A percentile compares a stretch with the other conserved stretches of the same genome.
phyloP scores from a whole-genome alignment of 1,139 yeast species.

The Pneumocystis jirovecii region DNA sequence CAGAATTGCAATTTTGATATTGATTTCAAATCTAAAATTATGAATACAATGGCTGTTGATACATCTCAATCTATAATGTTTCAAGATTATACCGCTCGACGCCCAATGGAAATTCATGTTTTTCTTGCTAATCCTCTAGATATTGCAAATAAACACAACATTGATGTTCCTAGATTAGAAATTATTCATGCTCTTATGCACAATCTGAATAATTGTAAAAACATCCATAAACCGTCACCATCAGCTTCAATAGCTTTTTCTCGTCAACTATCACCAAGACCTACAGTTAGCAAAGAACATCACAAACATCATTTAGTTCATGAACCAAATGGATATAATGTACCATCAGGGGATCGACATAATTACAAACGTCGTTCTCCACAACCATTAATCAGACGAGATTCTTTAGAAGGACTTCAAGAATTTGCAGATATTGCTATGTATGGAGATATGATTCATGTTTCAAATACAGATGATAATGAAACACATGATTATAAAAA shows the following conservation, averaged over 20 bases:
- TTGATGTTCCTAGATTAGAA: conserved; percentile 44
- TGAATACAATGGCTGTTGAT: conserved; percentile 7
- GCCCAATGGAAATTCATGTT: conserved; percentile 54
- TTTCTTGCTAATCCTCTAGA: conserved; percentile 58
- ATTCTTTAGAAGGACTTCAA: conserved; percentile 13
- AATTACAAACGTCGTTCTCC: conserved; percentile 2
- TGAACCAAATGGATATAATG: conserved; percentile 2
- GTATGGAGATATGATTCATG: conserved; percentile 9
- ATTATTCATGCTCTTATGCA: conserved; percentile 44
- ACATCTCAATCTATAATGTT: conserved; percentile 45
- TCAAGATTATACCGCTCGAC: conserved; percentile 51
- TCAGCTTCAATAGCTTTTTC: background rate
- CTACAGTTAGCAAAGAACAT: background rate
- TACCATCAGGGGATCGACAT: conserved; percentile 5
- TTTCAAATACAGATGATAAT: background rate
- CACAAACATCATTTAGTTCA: conserved; percentile 1
- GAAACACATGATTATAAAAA: background rate
- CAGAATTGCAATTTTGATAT: conserved; percentile 13
- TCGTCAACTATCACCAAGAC: conserved; percentile 4
- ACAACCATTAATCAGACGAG: conserved; percentile 7
- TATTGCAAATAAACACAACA: conserved; percentile 39
- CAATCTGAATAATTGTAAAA: conserved; percentile 13
- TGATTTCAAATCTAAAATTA: conserved; percentile 8
- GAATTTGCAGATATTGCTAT: conserved; percentile 16
- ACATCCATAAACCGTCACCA: background rate